Conservation (phyloP, 1,284 basidiomycete genomes). For the Ustilago vetiveriae region DNA sequence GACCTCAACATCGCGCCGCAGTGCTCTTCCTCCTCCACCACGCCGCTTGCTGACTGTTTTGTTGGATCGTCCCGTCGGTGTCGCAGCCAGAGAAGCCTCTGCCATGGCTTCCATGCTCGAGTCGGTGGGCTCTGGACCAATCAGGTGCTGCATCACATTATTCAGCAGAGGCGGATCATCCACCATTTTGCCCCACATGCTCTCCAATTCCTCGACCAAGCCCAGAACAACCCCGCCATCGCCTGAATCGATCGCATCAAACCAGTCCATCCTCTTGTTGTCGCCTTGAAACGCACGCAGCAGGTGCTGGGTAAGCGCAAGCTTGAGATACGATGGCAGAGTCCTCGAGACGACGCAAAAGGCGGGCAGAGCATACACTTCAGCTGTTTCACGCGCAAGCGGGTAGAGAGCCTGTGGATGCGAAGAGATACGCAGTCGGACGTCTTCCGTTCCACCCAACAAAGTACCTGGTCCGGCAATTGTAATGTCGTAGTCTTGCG, state of each 20-base stretch:
- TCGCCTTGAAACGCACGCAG: conserved; percentile 40
- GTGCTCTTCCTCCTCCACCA: conserved; percentile 53
- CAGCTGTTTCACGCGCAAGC: conserved; percentile 2
- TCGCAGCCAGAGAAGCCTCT: conserved; percentile 19
- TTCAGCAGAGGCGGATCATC: conserved; percentile 64
- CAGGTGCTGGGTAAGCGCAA: conserved; percentile 78
- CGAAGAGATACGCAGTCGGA: conserved; percentile 77
- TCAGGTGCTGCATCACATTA: conserved; percentile 59
- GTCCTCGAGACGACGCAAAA: conserved; percentile 80
- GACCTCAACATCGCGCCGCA: conserved; percentile 67
- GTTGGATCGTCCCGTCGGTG: conserved; percentile 22
- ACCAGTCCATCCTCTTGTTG: conserved; percentile 69
- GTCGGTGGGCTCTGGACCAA: conserved; percentile 20
- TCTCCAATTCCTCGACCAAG: conserved; percentile 78
- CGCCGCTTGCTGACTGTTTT: conserved; percentile 8
- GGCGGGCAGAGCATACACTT: conserved; percentile 71
- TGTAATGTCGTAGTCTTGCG: conserved; percentile 65
- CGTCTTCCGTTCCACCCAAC: conserved; percentile 64
- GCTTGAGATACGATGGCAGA: conserved; percentile 82
- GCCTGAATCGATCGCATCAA: conserved; percentile 73
- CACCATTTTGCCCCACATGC: conserved; percentile 50
- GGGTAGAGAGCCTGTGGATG: conserved; percentile 71
- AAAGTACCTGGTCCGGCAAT: conserved; percentile 48
- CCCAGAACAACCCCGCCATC: conserved; percentile 79
- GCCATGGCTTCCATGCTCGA: conserved; percentile 23